phyloP scores from a whole-genome alignment of 495 filamentous ascomycete genomes.

The Penicillium silybi region DNA sequence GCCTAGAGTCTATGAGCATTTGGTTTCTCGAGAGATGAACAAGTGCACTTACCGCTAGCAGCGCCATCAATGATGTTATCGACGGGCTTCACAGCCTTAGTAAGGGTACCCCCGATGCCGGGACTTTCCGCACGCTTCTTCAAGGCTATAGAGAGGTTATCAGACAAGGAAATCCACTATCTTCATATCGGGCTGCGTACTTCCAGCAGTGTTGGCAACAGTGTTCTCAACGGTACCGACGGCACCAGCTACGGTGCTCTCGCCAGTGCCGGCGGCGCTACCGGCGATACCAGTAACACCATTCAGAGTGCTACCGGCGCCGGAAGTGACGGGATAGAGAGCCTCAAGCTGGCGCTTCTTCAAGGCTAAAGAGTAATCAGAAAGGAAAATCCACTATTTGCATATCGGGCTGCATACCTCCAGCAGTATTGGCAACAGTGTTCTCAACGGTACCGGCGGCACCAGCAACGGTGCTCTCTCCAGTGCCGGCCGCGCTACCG shows the following conservation, averaged over 20 bases:
- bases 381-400: neutral
- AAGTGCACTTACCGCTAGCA: neutral
- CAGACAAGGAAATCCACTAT: no score
- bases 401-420: neutral
- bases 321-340: conserved; percentile 2
- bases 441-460: conserved; percentile 13
- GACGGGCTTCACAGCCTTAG: no score
- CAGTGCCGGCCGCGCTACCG: conserved; percentile 18
- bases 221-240: neutral
- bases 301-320: conserved; percentile 2
- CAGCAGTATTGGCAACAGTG: neutral
- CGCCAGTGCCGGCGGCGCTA: conserved; percentile 9
- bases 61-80: conserved; percentile 6
- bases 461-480: conserved; percentile 11
- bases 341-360: conserved; percentile 4
- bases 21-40: neutral
- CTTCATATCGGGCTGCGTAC: no score
- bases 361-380: neutral
- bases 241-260: conserved; percentile 6
- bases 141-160: no score
- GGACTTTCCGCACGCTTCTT: no score
- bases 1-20: neutral
- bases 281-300: conserved; percentile 1
- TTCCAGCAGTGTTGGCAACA: neutral
- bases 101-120: no score